A percentile compares a stretch with the other conserved stretches of the same genome.
phyloP scores from a whole-genome alignment of 2,329 filamentous ascomycete genomes.

The Penicillium brevicompactum region DNA sequence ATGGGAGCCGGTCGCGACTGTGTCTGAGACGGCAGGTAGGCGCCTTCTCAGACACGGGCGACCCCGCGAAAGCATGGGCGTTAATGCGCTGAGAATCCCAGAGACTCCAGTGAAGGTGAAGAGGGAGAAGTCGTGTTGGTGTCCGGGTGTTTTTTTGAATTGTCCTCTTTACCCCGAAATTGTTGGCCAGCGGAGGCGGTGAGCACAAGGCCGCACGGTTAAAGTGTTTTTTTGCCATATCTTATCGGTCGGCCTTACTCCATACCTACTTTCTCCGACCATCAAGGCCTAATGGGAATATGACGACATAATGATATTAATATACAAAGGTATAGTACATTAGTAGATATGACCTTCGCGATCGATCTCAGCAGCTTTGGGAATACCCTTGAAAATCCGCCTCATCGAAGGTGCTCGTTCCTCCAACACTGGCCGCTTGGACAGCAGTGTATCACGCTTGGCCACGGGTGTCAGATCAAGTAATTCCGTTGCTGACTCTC shows the following conservation, averaged over 20 bases:
- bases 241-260: too few species aligned
- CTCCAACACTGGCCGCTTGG: slow-evolving; percentile 23
- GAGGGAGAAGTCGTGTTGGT: slow-evolving; percentile 4
- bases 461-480: slow-evolving; percentile 32
- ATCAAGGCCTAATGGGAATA: background rate
- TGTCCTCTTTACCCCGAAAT: slow-evolving; percentile 22
- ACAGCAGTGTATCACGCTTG: slow-evolving; percentile 27
- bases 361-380: slow-evolving; percentile 50
- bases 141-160: slow-evolving; percentile 7
- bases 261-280: background rate
- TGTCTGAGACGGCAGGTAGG: slow-evolving; percentile 39
- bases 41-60: slow-evolving; percentile 44
- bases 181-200: slow-evolving; percentile 29
- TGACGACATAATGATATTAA: background rate
- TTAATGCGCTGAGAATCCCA: slow-evolving; percentile 15
- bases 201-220: background rate
- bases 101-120: slow-evolving; percentile 17
- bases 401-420: slow-evolving; percentile 26
- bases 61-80: slow-evolving; percentile 48
- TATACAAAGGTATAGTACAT: slow-evolving; percentile 9
- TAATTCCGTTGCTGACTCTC: slow-evolving; percentile 22
- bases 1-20: slow-evolving; percentile 38
- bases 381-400: slow-evolving; percentile 63
- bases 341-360: slow-evolving; percentile 41
- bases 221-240: too few species aligned